Base-by-base conservation (phyloP, 768 basidiomycete species). In the Podaxis sp. region DNA sequence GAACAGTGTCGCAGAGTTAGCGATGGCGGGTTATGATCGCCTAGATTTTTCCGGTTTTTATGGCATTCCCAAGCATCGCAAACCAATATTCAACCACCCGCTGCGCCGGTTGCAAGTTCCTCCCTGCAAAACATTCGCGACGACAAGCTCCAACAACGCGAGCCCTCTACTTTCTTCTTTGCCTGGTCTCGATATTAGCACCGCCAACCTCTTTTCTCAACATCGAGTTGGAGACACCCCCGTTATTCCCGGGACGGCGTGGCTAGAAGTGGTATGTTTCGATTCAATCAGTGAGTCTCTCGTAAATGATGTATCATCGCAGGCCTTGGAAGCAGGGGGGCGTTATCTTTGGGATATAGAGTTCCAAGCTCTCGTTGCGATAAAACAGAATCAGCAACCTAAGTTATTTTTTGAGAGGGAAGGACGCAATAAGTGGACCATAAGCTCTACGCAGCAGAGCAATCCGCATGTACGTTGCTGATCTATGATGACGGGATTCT, bases 21-120 rank as follows among this genome's bases (percentile, higher is more conserved):
- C 64, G 7, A 27, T 62, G 4, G 57, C 67, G 6, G 76, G 74
- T 4, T 61, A 70, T 61, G 74, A 74, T 55, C 60, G 53, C 1
- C 57, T 77, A 50, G 65, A 76, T 60, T 75, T 79, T 63, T 55
- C 64, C 2, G 60, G 59, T 32, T 62, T 55, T 44, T 55, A 55
- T 21, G 54, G 54, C 25, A n/a, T 40, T 16, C 36, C 37, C 23
- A 42, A 42, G 23, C 16, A 25, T 13, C 37, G 54, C 10, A 55
- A 14, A 42, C 54, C 54, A 2, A 6, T 42, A 13, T 55, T 55
- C 18, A 55, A 42, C 16, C 54, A 55, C 23, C 54, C 54, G 32
- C 38, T 55, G 5, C 54, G 44, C 18, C 54, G 23, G 21, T 40
- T 28, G 18, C 54, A 28, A 25, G 54, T 55, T 9, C 23, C 40